Base-by-base conservation (phyloP, 208 protist species). In the Leishmania turanica region DNA sequence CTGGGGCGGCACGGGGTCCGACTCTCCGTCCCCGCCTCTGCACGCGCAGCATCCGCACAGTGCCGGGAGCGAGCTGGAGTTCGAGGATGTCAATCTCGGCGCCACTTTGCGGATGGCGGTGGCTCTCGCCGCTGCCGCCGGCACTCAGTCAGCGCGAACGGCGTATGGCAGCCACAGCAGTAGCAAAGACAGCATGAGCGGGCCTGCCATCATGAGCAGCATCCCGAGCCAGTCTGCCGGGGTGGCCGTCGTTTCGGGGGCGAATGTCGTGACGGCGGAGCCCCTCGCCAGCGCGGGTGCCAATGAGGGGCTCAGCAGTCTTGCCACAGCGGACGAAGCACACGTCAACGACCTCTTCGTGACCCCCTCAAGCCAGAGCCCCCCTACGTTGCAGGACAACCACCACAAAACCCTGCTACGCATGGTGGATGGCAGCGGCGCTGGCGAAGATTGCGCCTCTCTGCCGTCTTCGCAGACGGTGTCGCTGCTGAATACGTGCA, bases 51-150 rank as follows among this genome's bases (percentile, higher is more conserved):
- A 45, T 21, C 51, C 27, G 6, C 56, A 42, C 47, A 62, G 72
- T 51, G 72, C 74, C 51, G 37, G 31, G 1, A 31, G 7, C 1
- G 74, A 77, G 37, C 21, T 51, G 56, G 53, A 49, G 74, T 51
- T 77, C 40, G 77, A 85, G 37, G 71, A 85, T 40, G 54, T 78
- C 60, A 77, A 85, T 40, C 71, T 85, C 34, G 81, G 81, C 53
- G 62, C 71, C 3, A 81, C 81, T 47, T 78, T 85, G 81, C 75
- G 81, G 34, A 85, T 31, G 9, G 81, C 81, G 7, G 81, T 85
- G 27, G 77, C 77, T 72, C 79, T 85, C 24, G 81, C 81, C 34
- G 81, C 81, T 17, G 81, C 77, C 5, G 62, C 77, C 9, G 77
- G 77, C 69, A 77, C 74, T 34, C 24, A 47, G 19, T 40, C 72